These are phyloP conservation scores for Hawksworthiomyces lignivorus DNA, from an alignment of 2,329 filamentous ascomycete genomes.

Conservation along the genomic window DNA sequence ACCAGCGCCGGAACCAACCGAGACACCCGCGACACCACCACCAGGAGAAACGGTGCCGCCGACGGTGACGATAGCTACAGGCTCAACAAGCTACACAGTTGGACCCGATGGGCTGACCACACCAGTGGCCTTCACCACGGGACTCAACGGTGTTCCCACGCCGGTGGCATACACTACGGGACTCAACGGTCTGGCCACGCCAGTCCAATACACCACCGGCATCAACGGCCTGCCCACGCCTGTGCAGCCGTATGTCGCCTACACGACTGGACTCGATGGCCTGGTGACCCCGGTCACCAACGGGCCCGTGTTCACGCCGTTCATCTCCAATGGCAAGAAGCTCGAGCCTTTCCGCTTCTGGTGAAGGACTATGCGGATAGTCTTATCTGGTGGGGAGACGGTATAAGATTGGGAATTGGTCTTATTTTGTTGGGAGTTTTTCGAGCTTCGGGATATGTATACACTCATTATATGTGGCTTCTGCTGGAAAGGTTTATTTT, in stretches of 20 bases:
- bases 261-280: conserved; percentile 8
- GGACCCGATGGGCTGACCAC: conserved; percentile 5
- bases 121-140: conserved; percentile 3
- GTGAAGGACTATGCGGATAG: too few species aligned
- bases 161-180: conserved; percentile 1
- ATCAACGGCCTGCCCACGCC: conserved; percentile 9
- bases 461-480: too few species aligned
- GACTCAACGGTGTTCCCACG: conserved; percentile 7
- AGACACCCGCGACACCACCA: not conserved
- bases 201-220: not conserved
- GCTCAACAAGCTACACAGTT: not conserved
- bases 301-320: not conserved
- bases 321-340: not conserved
- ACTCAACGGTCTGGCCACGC: conserved; percentile 7
- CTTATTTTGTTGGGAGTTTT: too few species aligned
- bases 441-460: too few species aligned
- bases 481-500: too few species aligned
- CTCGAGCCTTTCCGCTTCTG: conserved; percentile 5
- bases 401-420: too few species aligned
- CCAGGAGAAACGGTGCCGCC: too few species aligned
- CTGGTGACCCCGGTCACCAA: conserved; percentile 5
- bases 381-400: too few species aligned
- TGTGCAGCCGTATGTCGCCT: not conserved
- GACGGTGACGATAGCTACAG: not conserved
- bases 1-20: not conserved